Conservation (phyloP, 2,329 filamentous ascomycete genomes). For the Fusarium sp. region DNA sequence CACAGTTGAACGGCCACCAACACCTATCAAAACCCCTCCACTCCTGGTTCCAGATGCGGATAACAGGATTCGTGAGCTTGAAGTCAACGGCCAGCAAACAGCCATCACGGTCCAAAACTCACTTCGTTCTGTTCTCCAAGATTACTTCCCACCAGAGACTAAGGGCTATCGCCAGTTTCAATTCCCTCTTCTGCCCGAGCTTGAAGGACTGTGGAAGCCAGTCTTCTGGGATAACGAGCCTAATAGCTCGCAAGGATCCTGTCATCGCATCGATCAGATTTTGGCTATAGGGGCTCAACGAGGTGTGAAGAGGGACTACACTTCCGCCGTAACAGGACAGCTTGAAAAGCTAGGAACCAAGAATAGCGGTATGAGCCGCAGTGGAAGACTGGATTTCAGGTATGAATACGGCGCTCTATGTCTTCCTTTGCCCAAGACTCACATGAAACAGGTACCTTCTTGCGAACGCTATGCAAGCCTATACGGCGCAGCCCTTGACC, state of each 20-base stretch:
- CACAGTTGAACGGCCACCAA: constrained; percentile 54
- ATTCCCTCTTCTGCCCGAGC: constrained; percentile 61
- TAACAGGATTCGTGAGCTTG: constrained; percentile 61
- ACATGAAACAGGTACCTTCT: constrained; percentile 64
- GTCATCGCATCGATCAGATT: constrained; percentile 66
- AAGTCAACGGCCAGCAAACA: constrained; percentile 56
- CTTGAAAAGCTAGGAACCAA: constrained; percentile 68
- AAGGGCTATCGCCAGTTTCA: constrained; percentile 62
- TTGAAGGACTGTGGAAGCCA: constrained; percentile 65
- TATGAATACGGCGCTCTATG: constrained; percentile 48
- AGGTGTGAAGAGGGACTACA: constrained; percentile 64
- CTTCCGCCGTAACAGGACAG: constrained; percentile 61
- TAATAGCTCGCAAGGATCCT: constrained; percentile 47
- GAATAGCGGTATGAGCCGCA: constrained; percentile 61
- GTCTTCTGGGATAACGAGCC: constrained; percentile 58
- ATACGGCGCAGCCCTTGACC: constrained; percentile 62
- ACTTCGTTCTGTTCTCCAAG: constrained; percentile 64
- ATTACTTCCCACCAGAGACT: constrained; percentile 62
- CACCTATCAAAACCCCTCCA: constrained; percentile 58
- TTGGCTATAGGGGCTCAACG: constrained; percentile 69
- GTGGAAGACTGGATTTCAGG: constrained; percentile 70
- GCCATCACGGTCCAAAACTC: constrained; percentile 68
- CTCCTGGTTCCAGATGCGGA: constrained; percentile 49
- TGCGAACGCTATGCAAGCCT: constrained; percentile 69
- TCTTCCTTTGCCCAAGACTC: constrained; percentile 5